These are phyloP conservation scores for Hymenoscyphus repandus DNA, from an alignment of 2,329 filamentous ascomycete genomes.

Conservation along the genomic window DNA sequence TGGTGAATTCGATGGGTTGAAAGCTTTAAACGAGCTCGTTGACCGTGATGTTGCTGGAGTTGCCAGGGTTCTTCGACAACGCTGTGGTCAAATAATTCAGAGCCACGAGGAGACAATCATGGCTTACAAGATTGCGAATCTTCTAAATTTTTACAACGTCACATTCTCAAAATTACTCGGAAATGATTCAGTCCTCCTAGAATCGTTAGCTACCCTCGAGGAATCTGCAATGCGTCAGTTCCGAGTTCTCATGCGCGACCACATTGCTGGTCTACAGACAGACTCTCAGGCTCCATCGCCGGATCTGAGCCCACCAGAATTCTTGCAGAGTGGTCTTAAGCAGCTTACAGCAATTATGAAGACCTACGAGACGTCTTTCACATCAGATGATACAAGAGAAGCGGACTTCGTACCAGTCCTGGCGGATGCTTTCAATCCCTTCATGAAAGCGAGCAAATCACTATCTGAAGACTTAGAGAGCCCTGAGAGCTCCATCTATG, in stretches of 20 bases:
- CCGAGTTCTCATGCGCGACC: constrained; percentile 72
- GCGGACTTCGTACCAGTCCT: constrained; percentile 71
- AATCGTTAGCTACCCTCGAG: constrained; percentile 64
- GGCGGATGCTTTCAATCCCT: constrained; percentile 78
- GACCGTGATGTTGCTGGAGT: constrained; percentile 80
- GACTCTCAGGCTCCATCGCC: constrained; percentile 64
- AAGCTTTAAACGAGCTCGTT: constrained; percentile 79
- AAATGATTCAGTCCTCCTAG: constrained; percentile 60
- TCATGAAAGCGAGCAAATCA: constrained; percentile 68
- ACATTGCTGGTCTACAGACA: constrained; percentile 67
- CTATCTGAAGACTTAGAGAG: constrained; percentile 56
- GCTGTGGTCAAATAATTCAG: constrained; percentile 87
- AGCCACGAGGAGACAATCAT: constrained; percentile 85
- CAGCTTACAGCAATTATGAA: constrained; percentile 75
- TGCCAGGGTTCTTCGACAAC: constrained; percentile 76
- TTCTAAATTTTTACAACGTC: constrained; percentile 81
- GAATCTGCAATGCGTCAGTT: constrained; percentile 78
- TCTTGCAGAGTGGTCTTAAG: constrained; percentile 74
- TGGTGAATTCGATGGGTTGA: constrained; percentile 69
- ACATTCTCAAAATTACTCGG: constrained; percentile 81
- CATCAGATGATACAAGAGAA: constrained; percentile 51
- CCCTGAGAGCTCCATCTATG: constrained; percentile 62
- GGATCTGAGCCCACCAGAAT: constrained; percentile 74
- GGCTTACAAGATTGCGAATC: constrained; percentile 83
- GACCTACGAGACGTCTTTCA: constrained; percentile 78